A percentile compares a stretch with the other conserved stretches of the same genome.
Evolutionary conservation across 768 basidiomycete species (phyloP).

Genomic region (Naematelia encephala): DNA sequence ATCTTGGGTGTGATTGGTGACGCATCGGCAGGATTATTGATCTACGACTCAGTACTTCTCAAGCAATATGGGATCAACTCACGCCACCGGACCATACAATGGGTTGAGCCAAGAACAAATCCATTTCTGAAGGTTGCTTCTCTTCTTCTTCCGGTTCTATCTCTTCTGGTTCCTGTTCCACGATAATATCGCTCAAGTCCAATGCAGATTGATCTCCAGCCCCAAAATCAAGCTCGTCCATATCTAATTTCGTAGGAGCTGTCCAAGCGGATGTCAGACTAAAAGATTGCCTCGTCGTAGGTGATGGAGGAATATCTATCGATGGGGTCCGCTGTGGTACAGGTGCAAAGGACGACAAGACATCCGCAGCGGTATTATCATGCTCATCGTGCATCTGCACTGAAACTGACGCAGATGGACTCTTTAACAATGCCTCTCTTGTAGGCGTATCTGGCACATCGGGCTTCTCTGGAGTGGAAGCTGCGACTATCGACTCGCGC

Average conservation of each 20-base stretch:
- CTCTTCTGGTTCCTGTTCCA: constrained; percentile 9
- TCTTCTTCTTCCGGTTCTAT: constrained; percentile 4
- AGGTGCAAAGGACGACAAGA: neutral
- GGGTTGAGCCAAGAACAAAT: constrained; percentile 21
- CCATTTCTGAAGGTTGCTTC: constrained; percentile 16
- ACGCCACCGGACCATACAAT: constrained; percentile 42
- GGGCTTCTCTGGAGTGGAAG: neutral
- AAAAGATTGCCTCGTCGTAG: constrained; percentile 7
- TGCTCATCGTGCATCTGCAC: neutral
- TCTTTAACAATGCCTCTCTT: neutral
- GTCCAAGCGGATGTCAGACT: constrained; percentile 38
- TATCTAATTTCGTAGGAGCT: constrained; percentile 4
- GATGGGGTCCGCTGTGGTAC: neutral
- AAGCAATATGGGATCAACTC: constrained; percentile 12
- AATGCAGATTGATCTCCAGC: constrained; percentile 23
- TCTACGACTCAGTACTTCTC: constrained; percentile 12
- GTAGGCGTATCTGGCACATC: neutral
- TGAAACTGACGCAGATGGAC: neutral
- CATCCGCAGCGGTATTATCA: neutral
- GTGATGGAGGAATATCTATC: neutral
- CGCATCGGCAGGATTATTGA: constrained; percentile 35
- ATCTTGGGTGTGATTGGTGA: constrained; percentile 21
- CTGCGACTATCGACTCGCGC: neutral
- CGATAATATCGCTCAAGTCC: constrained; percentile 39
- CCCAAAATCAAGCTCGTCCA: constrained; percentile 7